Evolutionary conservation across 2,329 filamentous ascomycete species (phyloP), one percentile per base, ranked within the genome.

Genomic region (Cyclaneusma minus): DNA sequence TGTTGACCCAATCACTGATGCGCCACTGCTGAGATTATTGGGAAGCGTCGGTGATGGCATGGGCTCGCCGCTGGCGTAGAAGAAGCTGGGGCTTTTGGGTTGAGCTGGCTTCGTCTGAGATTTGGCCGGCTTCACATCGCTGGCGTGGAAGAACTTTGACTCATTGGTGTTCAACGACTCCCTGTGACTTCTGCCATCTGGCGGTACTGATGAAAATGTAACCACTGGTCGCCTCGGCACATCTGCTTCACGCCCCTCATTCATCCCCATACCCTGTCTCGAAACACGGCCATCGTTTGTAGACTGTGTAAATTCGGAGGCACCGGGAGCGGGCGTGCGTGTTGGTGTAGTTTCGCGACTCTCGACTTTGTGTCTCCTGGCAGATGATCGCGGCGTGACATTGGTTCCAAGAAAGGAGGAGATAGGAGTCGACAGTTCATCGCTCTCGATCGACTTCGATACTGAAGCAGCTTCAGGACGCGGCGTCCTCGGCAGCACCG

Each of bases 111-210:
- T 17, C 51, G 46, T 53, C 55, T 16, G 53, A 52, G 15, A 54
- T 43, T 26, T 44, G 41, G 27, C 41, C 48, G 58, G 51, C 39
- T 67, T 74, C 20, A 66, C 78, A 39, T 93, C 82, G 47, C 74
- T 82, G 15, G 85, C 89, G 48, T 91, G 85, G 49, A 98, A 94
- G 62, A 95, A 95, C 55, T 83, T 87, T 28, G 75, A 54, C 27
- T 67, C 63, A 12, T 26, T 35, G 6, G 12, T 8, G 16, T 32
- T 15, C 11, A 10, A 17, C 22, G 39, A 33, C 17, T 40, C 29
- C 22, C 37, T 31, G 28, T 40, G 33, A 13, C 29, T 36, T 11
- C 41, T 40, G 6, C 36, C 33, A 9, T 58, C 52, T 17, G 50
- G 48, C 8, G 48, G 42, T 5, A 45, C 39, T 5, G 58, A 44